These are phyloP conservation scores for Boletus mariae DNA, from an alignment of 1,284 basidiomycete species.

Conservation along the genomic window DNA sequence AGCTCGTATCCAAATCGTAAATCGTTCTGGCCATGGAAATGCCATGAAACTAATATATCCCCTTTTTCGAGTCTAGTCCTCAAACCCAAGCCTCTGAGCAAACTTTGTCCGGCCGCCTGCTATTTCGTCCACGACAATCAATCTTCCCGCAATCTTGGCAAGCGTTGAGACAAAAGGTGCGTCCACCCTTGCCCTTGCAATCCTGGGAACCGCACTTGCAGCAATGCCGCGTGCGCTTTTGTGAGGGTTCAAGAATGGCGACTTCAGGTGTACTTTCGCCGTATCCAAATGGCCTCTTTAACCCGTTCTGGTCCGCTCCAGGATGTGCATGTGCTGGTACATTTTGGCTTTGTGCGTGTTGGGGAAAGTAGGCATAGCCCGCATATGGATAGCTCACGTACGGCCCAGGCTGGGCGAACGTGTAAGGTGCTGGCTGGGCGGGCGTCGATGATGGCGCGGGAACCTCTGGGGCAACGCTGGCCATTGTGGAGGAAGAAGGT, in stretches of 20 bases:
- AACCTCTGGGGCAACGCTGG: conserved; percentile 17
- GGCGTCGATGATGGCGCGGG: conserved; percentile 16
- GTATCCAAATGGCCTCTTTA: conserved; percentile 31
- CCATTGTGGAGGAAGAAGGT: conserved; percentile 22
- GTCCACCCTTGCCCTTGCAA: conserved; percentile 74
- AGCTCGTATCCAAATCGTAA: not conserved
- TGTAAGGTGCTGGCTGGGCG: conserved; percentile 26
- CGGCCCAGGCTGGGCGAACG: conserved; percentile 30
- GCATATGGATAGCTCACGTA: conserved; percentile 33
- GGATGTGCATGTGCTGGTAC: conserved; percentile 25
- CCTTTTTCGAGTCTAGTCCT: not conserved
- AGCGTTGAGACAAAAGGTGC: conserved; percentile 60
- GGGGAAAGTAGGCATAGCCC: conserved; percentile 30
- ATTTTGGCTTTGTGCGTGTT: conserved; percentile 19
- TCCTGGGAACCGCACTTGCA: conserved; percentile 73
- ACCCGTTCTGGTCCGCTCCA: conserved; percentile 24
- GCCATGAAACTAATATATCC: not conserved
- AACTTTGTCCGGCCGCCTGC: conserved; percentile 65
- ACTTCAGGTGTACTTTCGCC: conserved; percentile 29
- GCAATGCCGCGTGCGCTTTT: conserved; percentile 49
- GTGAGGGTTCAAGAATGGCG: conserved; percentile 36
- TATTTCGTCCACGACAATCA: conserved; percentile 69
- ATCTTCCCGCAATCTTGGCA: conserved; percentile 74
- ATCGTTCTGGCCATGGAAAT: not conserved
- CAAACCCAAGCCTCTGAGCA: conserved; percentile 59